These are phyloP conservation scores for Diplodia scrobiculata DNA, from an alignment of 2,329 filamentous ascomycete genomes.

Conservation along the genomic window DNA sequence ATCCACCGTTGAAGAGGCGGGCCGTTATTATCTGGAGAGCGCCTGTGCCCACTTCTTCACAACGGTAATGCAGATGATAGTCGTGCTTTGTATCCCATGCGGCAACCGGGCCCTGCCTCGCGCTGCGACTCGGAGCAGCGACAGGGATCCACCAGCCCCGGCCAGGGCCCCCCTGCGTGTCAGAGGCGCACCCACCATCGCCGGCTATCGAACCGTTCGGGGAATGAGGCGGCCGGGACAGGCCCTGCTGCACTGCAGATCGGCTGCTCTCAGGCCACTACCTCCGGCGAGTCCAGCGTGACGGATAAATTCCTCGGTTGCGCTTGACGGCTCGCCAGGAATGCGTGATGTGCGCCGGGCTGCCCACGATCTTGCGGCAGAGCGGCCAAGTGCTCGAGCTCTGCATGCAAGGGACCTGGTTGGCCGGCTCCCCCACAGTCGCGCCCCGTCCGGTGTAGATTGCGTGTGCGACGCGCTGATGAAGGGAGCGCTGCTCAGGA, in stretches of 20 bases:
- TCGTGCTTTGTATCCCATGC: conserved; percentile 27
- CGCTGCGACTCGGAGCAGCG: conserved; percentile 30
- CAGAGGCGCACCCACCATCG: conserved; percentile 25
- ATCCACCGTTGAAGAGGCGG: conserved; percentile 32
- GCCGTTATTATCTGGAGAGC: conserved; percentile 32
- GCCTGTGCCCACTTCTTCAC: conserved; percentile 38
- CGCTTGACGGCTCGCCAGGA: conserved; percentile 26
- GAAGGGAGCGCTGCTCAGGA: conserved; percentile 30
- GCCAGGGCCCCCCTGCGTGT: conserved; percentile 30
- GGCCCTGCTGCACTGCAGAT: conserved; percentile 48
- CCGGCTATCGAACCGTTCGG: conserved; percentile 46
- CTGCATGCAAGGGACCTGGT: conserved; percentile 20
- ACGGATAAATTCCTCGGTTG: conserved; percentile 34
- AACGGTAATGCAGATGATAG: conserved; percentile 47
- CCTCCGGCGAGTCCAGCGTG: conserved; percentile 28
- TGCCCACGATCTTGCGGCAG: conserved; percentile 27
- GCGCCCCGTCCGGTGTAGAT: conserved; percentile 18
- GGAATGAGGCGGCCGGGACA: conserved; percentile 45
- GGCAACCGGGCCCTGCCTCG: conserved; percentile 17
- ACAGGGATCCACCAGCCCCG: conserved; percentile 29
- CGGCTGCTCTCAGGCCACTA: conserved; percentile 31
- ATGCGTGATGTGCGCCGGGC: conserved; percentile 28
- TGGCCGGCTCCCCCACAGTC: conserved; percentile 24
- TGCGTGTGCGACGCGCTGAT: conserved; percentile 30
- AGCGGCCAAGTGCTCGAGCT: conserved; percentile 24